Evolutionary conservation across 768 basidiomycete species (phyloP), one percentile per base, ranked within the genome.

Genomic region (Panaeolus cyanescens): DNA sequence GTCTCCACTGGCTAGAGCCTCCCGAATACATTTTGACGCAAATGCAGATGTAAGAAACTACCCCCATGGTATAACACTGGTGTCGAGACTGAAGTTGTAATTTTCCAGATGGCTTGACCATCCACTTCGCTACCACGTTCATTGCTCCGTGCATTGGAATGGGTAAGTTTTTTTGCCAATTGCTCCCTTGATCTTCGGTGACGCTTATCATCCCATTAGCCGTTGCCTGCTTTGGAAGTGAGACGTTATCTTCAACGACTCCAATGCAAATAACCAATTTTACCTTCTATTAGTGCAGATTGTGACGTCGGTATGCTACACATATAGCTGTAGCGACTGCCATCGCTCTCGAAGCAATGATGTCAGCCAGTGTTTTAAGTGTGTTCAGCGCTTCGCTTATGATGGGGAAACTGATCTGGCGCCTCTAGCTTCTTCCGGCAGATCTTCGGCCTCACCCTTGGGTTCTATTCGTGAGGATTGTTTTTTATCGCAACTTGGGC

Each of bases 341-440:
- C 76, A 77, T 62, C 68, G 71, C 17, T 67, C 70, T 2, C 67
- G 74, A 25, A 77, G 75, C 60, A 76, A 76, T 58, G 77, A 78
- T 53, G 74, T 74, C 28, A 77, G 75, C 58, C 75, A 74, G 55
- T 77, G 75, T 56, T 78, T 78, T 65, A 77, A 74, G 77, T 77
- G 50, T 5, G 71, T 67, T 10, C 30, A 15, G 45, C 45, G 45
- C 45, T 50, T 28, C n/a, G 13, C 4, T 9, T 10, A 13, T 50
- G 45, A 50, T 50, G 45, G 45, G 10, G 25, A n/a, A 50, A 50
- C 45, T 50, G 45, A 50, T 39, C 25, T 22, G 20, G 13, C n/a
- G 10, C 36, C 15, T 40, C 34, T 37, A 78, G 74, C 55, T 74
- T 78, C 58, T 74, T 77, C 56, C 71, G 77, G 12, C 77, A 78